Percentiles rank a stretch among this genome's conserved stretches.
Evolutionary conservation across 192 early-diverging fungal species (phyloP).

Genomic region (Linnemannia zychae): DNA sequence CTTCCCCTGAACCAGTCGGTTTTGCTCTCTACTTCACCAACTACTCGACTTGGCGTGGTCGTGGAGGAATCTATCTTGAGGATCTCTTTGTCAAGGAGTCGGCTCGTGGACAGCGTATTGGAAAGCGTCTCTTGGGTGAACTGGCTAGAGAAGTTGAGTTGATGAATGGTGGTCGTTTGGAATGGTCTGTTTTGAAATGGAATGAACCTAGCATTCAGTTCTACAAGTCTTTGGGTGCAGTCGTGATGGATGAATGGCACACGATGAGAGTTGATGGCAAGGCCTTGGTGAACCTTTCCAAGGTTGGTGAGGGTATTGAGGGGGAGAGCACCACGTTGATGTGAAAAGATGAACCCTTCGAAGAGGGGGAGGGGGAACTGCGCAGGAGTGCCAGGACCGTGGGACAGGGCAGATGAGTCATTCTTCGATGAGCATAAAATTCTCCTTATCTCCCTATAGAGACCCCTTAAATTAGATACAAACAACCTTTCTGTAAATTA

Average conservation of each 20-base stretch:
- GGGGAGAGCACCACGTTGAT: slow-evolving; percentile 46
- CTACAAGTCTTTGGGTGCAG: slow-evolving; percentile 80
- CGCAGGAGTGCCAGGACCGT: no score
- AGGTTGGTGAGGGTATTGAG: slow-evolving; percentile 25
- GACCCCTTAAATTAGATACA: no score
- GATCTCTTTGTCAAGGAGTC: slow-evolving; percentile 81
- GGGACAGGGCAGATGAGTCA: no score
- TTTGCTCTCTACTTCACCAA: slow-evolving; percentile 91
- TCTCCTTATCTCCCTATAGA: no score
- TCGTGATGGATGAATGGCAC: slow-evolving; percentile 81
- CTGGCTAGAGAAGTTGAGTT: slow-evolving; percentile 75
- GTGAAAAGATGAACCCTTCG: slow-evolving; percentile 15
- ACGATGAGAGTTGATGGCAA: slow-evolving; percentile 76
- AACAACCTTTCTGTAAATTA: no score
- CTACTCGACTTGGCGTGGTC: slow-evolving; percentile 81
- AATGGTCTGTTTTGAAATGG: slow-evolving; percentile 91
- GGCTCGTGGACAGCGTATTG: slow-evolving; percentile 76
- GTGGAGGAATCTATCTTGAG: slow-evolving; percentile 88
- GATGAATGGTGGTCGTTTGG: slow-evolving; percentile 80
- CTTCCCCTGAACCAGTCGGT: slow-evolving; percentile 66
- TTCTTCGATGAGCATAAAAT: no score
- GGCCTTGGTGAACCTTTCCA: slow-evolving; percentile 66
- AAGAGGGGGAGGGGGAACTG: no score
- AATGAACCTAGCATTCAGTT: slow-evolving; percentile 86
- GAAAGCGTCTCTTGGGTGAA: slow-evolving; percentile 75